Base-by-base conservation (phyloP, 179 eudicot genomes). In the Silene noctiflora region DNA sequence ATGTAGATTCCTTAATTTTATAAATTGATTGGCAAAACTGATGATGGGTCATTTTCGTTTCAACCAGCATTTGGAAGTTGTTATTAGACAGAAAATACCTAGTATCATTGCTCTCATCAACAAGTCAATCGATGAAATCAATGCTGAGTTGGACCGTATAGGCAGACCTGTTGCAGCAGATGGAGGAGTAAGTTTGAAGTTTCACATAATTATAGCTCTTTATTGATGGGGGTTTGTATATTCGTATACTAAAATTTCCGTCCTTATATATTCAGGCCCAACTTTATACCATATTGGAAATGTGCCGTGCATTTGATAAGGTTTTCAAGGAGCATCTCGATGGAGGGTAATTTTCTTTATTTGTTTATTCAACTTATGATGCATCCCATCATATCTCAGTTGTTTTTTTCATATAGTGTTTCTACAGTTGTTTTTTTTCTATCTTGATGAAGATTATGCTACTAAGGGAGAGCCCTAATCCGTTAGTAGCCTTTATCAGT, bases 221-320 rank as follows among this genome's bases (percentile, higher is more conserved):
- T 29, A 51, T n/a, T 55, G n/a, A 55, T 56, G 44, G 24, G 56
- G 19, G 17, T n/a, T 17, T 56, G 16, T 29, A 6, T 48, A 27
- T 9, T 1, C n/a, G 13, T 46, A 44, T 4, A 48, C 24, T 16
- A 68, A 61, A 65, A 22, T 29, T 33, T 22, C 20, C 71, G 59
- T 67, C 17, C 61, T 29, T 72, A 20, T 58, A 74, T 74, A 3
- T 77, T 74, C 92, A 95, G 99, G 99, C 99, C 76, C 99, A 95
- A 75, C 83, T 95, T 48, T 95, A 91, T 79, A 95, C 93, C 31
- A 95, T 95, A 75, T 84, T 95, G 87, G 99, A 93, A 82, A 83
- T 95, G 95, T 93, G 99, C 56, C 98, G 99, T 77, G 99, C 99
- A 75, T 95, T 95, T 88, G 99, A 95, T 78, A 89, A 88, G 67